phyloP scores from a whole-genome alignment of 2,329 filamentous ascomycete species.

The Fusarium zealandicum region DNA sequence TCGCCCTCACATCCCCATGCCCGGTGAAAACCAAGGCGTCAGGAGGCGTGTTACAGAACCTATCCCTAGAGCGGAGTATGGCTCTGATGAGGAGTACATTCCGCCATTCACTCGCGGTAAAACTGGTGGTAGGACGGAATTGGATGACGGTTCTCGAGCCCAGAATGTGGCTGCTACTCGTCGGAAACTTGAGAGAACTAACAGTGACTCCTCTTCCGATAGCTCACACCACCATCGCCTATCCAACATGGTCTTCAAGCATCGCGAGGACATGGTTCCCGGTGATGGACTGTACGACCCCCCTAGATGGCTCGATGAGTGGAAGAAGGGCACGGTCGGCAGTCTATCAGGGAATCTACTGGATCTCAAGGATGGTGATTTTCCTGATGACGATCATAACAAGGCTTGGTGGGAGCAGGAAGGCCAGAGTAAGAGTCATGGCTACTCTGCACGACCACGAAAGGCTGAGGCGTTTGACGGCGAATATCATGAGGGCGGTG shows the following conservation, averaged over 20 bases:
- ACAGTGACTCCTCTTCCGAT: constrained; percentile 43
- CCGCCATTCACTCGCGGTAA: constrained; percentile 35
- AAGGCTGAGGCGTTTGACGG: constrained; percentile 71
- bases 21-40: constrained; percentile 35
- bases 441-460: constrained; percentile 56
- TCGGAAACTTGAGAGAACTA: constrained; percentile 41
- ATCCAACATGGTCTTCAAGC: constrained; percentile 53
- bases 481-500: constrained; percentile 70
- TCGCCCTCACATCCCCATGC: constrained; percentile 23
- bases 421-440: constrained; percentile 55
- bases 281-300: constrained; percentile 65
- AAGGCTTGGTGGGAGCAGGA: constrained; percentile 81
- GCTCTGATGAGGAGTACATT: constrained; percentile 41
- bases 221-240: constrained; percentile 48
- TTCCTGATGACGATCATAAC: constrained; percentile 53
- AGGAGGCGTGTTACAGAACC: constrained; percentile 45
- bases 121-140: constrained; percentile 17
- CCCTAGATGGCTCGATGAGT: constrained; percentile 72
- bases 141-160: constrained; percentile 11
- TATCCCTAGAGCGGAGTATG: constrained; percentile 37
- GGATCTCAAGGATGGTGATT: constrained; percentile 59
- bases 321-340: constrained; percentile 72
- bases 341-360: constrained; percentile 65
- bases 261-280: constrained; percentile 52
- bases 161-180: constrained; percentile 27